Percentiles rank a stretch among this genome's conserved stretches.
Evolutionary conservation across 2,329 filamentous ascomycete species (phyloP).

Genomic region (Tolypocladium pustulatum): DNA sequence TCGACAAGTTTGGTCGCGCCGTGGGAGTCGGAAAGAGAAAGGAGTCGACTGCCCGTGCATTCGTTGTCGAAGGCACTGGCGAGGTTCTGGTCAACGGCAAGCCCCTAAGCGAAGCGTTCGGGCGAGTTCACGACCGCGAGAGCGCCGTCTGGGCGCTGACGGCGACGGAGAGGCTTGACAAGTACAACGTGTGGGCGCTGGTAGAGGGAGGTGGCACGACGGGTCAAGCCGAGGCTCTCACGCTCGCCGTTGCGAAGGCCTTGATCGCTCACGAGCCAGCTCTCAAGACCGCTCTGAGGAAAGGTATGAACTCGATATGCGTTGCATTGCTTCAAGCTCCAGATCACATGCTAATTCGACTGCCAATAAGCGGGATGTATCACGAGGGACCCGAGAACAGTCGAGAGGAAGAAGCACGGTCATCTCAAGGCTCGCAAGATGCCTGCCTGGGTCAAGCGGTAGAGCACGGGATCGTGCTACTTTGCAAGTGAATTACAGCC

Average conservation of each 20-base stretch:
- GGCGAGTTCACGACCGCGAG: conserved; percentile 84
- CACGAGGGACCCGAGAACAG: conserved; percentile 79
- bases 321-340: background rate
- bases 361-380: conserved; percentile 68
- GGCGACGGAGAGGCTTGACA: conserved; percentile 72
- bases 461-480: conserved; percentile 10
- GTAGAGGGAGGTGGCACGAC: conserved; percentile 83
- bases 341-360: conserved; percentile 1
- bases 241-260: conserved; percentile 79
- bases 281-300: conserved; percentile 75
- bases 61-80: conserved; percentile 84
- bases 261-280: conserved; percentile 85
- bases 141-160: conserved; percentile 88
- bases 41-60: conserved; percentile 73
- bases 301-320: conserved; percentile 52
- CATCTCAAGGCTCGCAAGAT: conserved; percentile 96
- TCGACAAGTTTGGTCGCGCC: conserved; percentile 71
- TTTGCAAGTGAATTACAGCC: background rate
- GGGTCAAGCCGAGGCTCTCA: conserved; percentile 90
- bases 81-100: conserved; percentile 87
- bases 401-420: conserved; percentile 97
- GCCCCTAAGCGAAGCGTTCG: conserved; percentile 71
- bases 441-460: conserved; percentile 93
- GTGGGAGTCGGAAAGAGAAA: conserved; percentile 80
- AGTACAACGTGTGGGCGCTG: conserved; percentile 91